A percentile compares a stretch with the other conserved stretches of the same genome.
Evolutionary conservation across 768 basidiomycete species (phyloP).

Genomic region (Phanerochaete sordida): DNA sequence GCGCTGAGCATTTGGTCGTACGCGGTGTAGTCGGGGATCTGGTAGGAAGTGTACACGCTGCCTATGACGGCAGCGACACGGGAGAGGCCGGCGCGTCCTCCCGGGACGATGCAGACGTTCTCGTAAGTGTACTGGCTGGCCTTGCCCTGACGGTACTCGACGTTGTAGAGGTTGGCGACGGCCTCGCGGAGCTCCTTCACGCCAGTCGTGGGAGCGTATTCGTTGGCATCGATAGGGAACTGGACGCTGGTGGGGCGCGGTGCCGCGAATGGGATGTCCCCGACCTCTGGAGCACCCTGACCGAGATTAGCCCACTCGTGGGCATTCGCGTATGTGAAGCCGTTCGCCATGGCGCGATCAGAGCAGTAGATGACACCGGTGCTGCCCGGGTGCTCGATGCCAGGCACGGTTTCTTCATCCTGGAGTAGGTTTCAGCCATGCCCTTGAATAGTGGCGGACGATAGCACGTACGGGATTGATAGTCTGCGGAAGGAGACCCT

Average conservation of each 20-base stretch:
- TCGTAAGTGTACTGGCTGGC: constrained; percentile 83
- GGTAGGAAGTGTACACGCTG: constrained; percentile 88
- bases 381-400: constrained; percentile 72
- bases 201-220: constrained; percentile 92
- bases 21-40: constrained; percentile 89
- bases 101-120: constrained; percentile 94
- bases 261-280: constrained; percentile 72
- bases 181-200: constrained; percentile 83
- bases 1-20: constrained; percentile 82
- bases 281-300: constrained; percentile 91
- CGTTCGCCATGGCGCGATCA: constrained; percentile 92
- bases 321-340: constrained; percentile 73
- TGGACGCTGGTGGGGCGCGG: constrained; percentile 61
- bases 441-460: not conserved
- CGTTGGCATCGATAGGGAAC: constrained; percentile 66
- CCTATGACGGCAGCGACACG: constrained; percentile 90
- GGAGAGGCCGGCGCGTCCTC: constrained; percentile 88
- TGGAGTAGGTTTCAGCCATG: constrained; percentile 21
- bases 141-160: constrained; percentile 79
- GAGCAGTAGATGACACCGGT: constrained; percentile 81
- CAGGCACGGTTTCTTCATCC: constrained; percentile 89
- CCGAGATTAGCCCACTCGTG: constrained; percentile 87
- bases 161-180: constrained; percentile 87
- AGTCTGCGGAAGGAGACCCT: constrained; percentile 63
- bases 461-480: constrained; percentile 55